Evolutionary conservation across 176 grass and related monocot species (phyloP), one percentile per base, ranked within the genome.

Genomic region (Zoysia pacifica): DNA sequence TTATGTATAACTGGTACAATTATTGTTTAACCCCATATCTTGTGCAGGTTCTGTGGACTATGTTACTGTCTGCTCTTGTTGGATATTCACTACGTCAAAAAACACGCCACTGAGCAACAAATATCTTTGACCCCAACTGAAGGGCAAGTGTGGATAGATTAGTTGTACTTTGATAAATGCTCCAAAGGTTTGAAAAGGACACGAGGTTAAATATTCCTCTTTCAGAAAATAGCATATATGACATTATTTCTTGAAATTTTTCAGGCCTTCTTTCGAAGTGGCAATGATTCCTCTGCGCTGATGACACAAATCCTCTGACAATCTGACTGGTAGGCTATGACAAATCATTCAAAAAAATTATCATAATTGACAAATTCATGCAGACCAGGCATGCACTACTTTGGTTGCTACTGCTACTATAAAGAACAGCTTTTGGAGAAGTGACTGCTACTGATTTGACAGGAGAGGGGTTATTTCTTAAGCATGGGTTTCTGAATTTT

Each of bases 1-100:
- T 73, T 45, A 19, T 35, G 51, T 60, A 3, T 37, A 53, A 40
- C 14, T 69, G 8, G 20, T 72, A 39, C 52, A 62, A 52, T n/a
- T 48, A 4, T 10, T 54, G 5, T 65, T 86, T 12, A 66, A 58
- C 14, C 14, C 28, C 11, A 75, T 55, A 79, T 82, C 7, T 65
- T 55, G 19, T 87, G 48, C 84, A 98, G 95, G 95, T 98, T 80
- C 79, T 94, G 50, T 98, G 95, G 95, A 98, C 92, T 48, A 85
- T 98, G 83, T 76, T 98, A 67, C 79, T 94, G 48, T 98, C 95
- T 67, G 90, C 95, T 61, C 67, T 98, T 98, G 92, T 98, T 84
- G 95, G 95, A 87, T 98, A 94, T 88, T 93, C 95, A 2, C 75
- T 98, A 28, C 90, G 87, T 67, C 88, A 94, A 70, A 94, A 91